Evolutionary conservation across 2,329 filamentous ascomycete genomes (phyloP), one percentile per base, ranked within the genome.

Genomic region (Alternaria triticina): DNA sequence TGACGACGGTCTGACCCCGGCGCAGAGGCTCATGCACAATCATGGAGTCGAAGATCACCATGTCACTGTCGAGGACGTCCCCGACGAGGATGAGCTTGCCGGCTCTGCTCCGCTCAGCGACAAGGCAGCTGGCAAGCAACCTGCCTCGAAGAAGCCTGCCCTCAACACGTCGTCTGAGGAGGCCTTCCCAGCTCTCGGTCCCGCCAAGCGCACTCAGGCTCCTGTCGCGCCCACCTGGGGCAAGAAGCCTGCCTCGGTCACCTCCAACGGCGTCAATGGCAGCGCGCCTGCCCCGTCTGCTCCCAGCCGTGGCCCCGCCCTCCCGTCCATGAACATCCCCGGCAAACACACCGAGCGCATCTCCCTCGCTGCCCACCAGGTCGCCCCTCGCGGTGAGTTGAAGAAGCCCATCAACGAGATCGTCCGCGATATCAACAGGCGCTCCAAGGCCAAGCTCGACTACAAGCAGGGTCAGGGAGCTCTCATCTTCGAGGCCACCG

Each of bases 111-210:
- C 85, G 22, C 78, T 86, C 72, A 88, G 88, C 64, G 82, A 87
- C 55, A 92, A 91, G 81, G 86, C 88, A 64, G 87, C 88, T 47
- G 88, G 87, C 57, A 93, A 92, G 83, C 88, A 91, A 77, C 90
- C 90, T 78, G 85, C 84, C 33, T 66, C 81, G 28, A 67, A 69
- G 54, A 75, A 69, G 65, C 64, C 70, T 33, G 66, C 85, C 56
- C 83, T 97, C 65, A 93, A 98, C 80, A 94, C 93, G 20, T 87
- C 92, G 75, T 97, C 93, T 17, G 92, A 96, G 77, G 94, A 98
- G 81, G 85, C 92, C 63, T 99, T 99, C 86, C 96, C 96, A n/a
- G 90, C 94, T 72, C 88, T 99, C 50, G 95, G 94, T 57, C 86
- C 88, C 66, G 84, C 89, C 57, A 94, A 94, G 81, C 82, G 83